Evolutionary conservation across 331 rosid genomes (phyloP).

Genomic region (Stylosanthes scabra): DNA sequence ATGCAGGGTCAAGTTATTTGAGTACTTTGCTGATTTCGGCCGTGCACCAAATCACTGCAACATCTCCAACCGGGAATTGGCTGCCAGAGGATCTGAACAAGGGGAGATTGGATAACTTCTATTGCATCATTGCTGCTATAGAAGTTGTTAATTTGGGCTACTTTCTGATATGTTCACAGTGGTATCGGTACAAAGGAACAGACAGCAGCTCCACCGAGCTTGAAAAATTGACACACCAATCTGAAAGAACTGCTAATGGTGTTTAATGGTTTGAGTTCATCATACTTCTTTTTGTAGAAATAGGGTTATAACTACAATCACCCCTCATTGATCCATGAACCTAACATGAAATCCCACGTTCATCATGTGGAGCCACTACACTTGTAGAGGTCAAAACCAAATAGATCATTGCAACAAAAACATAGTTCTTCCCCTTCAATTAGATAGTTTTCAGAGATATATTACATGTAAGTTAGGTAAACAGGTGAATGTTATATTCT

Average conservation of each 20-base stretch:
- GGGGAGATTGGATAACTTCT: slow-evolving; percentile 80
- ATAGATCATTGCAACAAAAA: slow-evolving; percentile 18
- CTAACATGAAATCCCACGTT: slow-evolving; percentile 19
- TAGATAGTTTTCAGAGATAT: not conserved
- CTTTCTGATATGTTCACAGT: slow-evolving; percentile 70
- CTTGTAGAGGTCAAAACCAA: slow-evolving; percentile 22
- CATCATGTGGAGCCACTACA: slow-evolving; percentile 22
- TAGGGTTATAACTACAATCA: slow-evolving; percentile 16
- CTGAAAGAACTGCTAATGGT: slow-evolving; percentile 40
- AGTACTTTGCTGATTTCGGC: slow-evolving; percentile 65
- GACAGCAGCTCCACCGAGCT: slow-evolving; percentile 46
- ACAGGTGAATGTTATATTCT: not conserved
- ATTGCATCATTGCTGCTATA: slow-evolving; percentile 62
- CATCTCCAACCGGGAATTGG: slow-evolving; percentile 65
- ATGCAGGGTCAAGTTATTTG: slow-evolving; percentile 72
- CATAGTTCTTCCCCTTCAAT: slow-evolving; percentile 8
- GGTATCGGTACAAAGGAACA: slow-evolving; percentile 79
- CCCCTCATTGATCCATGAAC: not conserved
- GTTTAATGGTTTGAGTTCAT: slow-evolving; percentile 31
- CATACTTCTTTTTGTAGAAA: not conserved
- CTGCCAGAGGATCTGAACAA: slow-evolving; percentile 80
- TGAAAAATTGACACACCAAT: slow-evolving; percentile 40
- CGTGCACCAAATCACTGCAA: slow-evolving; percentile 47
- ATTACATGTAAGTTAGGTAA: not conserved
- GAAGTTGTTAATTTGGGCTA: slow-evolving; percentile 63